Conservation (phyloP, 129 eudicot genomes). For the Arctium minus region DNA sequence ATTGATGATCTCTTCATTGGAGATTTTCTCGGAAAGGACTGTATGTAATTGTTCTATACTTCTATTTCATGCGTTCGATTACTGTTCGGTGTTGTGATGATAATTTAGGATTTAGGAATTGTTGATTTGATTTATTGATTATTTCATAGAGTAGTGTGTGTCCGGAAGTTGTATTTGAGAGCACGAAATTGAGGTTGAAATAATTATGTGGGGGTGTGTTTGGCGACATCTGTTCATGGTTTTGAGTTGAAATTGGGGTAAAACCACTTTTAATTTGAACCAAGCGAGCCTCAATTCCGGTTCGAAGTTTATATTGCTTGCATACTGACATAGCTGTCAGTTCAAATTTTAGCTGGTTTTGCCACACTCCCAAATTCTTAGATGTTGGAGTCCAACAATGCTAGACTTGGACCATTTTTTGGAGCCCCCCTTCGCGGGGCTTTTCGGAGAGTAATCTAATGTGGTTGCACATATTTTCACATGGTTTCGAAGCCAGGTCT, state of each 20-base stretch:
- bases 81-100: background rate
- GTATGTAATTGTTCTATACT: constrained; percentile 32
- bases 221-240: background rate
- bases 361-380: background rate
- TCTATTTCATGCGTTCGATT: background rate
- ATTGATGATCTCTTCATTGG: constrained; percentile 91
- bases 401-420: background rate
- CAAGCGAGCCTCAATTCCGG: background rate
- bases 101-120: background rate
- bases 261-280: background rate
- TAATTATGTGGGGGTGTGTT: background rate
- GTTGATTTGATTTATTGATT: background rate
- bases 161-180: background rate
- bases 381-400: background rate
- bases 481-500: too few relatives aligned
- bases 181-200: background rate
- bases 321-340: background rate
- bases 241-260: background rate
- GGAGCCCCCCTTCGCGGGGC: background rate
- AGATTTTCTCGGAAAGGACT: constrained; percentile 82
- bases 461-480: background rate
- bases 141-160: background rate
- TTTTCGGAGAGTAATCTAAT: background rate
- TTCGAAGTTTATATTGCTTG: background rate
- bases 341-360: background rate